Conservation (phyloP, 2,329 filamentous ascomycete species). For the Mariannaea sp. region DNA sequence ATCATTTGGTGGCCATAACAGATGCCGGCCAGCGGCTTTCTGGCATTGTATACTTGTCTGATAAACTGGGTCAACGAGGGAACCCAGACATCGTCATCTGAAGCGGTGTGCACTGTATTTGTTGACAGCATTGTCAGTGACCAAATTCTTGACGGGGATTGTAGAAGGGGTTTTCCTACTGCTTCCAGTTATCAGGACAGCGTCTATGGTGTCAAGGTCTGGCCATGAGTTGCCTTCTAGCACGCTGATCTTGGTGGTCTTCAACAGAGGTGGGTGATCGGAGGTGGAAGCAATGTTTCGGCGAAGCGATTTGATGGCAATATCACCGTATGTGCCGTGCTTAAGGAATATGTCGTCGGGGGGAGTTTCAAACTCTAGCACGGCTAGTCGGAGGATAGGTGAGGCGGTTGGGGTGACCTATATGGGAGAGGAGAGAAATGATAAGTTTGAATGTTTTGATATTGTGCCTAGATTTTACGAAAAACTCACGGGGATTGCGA, state of each 20-base stretch:
- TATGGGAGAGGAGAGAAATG: neutral
- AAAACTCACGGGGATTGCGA: slow-evolving; percentile 5
- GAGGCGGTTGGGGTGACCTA: neutral
- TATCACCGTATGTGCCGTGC: slow-evolving; percentile 23
- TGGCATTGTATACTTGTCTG: slow-evolving; percentile 2
- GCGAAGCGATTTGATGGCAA: slow-evolving; percentile 14
- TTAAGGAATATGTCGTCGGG: slow-evolving; percentile 9
- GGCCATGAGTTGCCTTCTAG: slow-evolving; percentile 9
- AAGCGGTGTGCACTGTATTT: slow-evolving; percentile 16
- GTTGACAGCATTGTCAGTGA: neutral
- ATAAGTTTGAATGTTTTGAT: neutral
- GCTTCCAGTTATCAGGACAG: slow-evolving; percentile 21
- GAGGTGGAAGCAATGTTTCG: slow-evolving; percentile 1
- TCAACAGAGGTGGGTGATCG: neutral
- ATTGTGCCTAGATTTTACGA: neutral
- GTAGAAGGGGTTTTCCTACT: slow-evolving; percentile 7
- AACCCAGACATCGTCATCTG: slow-evolving; percentile 19
- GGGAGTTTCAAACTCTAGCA: slow-evolving; percentile 22
- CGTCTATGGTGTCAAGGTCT: slow-evolving; percentile 14
- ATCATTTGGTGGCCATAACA: slow-evolving; percentile 29
- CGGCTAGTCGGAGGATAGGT: slow-evolving; percentile 14
- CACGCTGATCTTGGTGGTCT: slow-evolving; percentile 9
- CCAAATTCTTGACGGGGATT: neutral
- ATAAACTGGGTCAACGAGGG: slow-evolving; percentile 15
- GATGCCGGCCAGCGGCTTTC: slow-evolving; percentile 22